Evolutionary conservation across 2,329 filamentous ascomycete species (phyloP), one percentile per base, ranked within the genome.

Genomic region (Aspergillus pseudotamarii): DNA sequence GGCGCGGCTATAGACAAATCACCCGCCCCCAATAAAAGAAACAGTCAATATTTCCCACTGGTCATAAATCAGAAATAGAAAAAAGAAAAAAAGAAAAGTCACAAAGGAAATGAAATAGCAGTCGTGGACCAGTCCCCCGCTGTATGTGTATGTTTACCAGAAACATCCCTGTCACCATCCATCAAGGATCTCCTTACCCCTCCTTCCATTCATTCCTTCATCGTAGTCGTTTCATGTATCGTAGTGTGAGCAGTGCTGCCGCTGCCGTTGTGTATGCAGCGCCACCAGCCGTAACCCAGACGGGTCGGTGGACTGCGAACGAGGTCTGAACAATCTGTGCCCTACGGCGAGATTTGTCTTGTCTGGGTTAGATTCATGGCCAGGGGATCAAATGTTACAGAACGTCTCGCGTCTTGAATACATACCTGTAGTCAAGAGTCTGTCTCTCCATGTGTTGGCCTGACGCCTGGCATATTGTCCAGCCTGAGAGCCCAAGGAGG

Each of bases 201-300:
- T 53, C 48, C 38, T 53, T 34, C 19, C 6, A 2, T 10, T 26
- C 3, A 26, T 26, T 21, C 23, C 9, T 55, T 55, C 64, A 66
- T 48, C 66, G 64, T 32, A 74, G 58, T 16, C 63, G 73, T 45
- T 69, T 72, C 61, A 77, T 60, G 50, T 72, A 74, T 48, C 69
- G 69, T 61, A 76, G 69, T 0, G 75, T 75, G 14, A 77, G 66
- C 58, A 71, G 75, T 5, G 75, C 71, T 3, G 74, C 75, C 2
- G 67, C 72, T 61, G 70, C 66, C 5, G 71, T 74, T 10, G 75
- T 76, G 63, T 77, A 77, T 10, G 70, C 64, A 30, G 70, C 74
- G 12, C 72, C 74, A 1, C 60, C 70, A 12, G 72, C 75, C 4
- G 74, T 70, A 16, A 74, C 34, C 74, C 75, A 77, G 54, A 77